Evolutionary conservation across 345 rosid species (phyloP).

Genomic region (Excoecaria cochinchinensis): DNA sequence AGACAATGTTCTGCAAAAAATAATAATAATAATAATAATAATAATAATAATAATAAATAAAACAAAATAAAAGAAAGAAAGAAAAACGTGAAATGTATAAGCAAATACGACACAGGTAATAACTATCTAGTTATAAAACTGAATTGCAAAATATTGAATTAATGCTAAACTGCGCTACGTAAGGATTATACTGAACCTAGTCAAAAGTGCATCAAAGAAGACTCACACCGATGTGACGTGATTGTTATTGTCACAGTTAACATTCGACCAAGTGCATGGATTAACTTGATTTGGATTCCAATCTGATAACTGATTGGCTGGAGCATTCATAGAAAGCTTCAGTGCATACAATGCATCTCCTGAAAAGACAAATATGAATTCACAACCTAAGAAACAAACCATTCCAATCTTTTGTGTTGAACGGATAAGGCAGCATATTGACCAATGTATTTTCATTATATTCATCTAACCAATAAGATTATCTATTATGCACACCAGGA

Average conservation of each 20-base stretch:
- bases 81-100: conserved; percentile 15
- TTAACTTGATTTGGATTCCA: conserved; percentile 86
- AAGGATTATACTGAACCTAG: neutral
- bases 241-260: conserved; percentile 51
- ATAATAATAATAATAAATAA: too few relatives aligned
- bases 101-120: conserved; percentile 6
- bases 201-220: conserved; percentile 15
- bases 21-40: too few relatives aligned
- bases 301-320: conserved; percentile 50
- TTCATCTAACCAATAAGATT: neutral
- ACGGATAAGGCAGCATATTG: neutral
- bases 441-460: neutral
- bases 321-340: conserved; percentile 51
- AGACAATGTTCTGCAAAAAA: conserved; percentile 64
- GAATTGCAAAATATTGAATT: conserved; percentile 8
- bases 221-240: conserved; percentile 78
- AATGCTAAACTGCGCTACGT: conserved; percentile 10
- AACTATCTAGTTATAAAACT: neutral
- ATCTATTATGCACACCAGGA: neutral
- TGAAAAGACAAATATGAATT: conserved; percentile 36
- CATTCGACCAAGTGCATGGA: conserved; percentile 93
- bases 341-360: conserved; percentile 71
- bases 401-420: neutral
- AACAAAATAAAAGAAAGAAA: neutral
- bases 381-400: conserved; percentile 23